phyloP scores from a whole-genome alignment of 2,329 filamentous ascomycete genomes.

The Tolypocladium nubicola region DNA sequence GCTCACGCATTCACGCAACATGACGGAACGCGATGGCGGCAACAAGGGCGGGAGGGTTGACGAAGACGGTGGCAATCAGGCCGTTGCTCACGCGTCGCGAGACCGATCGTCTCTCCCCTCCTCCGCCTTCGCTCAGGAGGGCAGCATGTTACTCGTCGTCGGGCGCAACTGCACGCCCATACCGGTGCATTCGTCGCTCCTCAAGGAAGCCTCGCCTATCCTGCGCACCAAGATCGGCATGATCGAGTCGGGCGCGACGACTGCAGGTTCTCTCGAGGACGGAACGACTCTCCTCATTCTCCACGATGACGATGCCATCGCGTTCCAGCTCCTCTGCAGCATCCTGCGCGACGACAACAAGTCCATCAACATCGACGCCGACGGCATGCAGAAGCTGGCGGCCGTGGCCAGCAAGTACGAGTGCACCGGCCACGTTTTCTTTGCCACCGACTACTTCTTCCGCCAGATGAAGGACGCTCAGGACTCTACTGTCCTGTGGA shows the following conservation, averaged over 20 bases:
- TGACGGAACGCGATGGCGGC: too few species aligned
- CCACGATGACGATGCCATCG: background rate
- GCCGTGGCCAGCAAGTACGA: background rate
- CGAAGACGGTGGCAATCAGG: background rate
- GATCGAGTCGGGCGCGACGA: background rate
- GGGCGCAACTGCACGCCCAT: background rate
- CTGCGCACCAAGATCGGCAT: background rate
- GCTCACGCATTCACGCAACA: too few species aligned
- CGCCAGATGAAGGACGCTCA: background rate
- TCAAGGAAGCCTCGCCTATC: background rate
- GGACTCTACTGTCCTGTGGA: background rate
- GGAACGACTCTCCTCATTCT: background rate
- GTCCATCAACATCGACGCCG: background rate
- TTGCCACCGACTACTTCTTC: background rate
- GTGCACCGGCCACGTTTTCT: background rate
- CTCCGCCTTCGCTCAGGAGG: background rate
- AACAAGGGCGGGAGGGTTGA: too few species aligned
- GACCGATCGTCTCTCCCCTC: background rate
- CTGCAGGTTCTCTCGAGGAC: background rate
- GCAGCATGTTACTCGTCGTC: background rate
- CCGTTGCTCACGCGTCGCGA: background rate
- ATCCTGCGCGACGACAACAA: background rate
- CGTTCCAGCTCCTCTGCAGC: background rate
- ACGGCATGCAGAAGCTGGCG: background rate
- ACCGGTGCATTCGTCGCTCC: background rate